Percentiles rank a stretch among this genome's conserved stretches.
Conservation (phyloP, 257 asterid genomes). For the Forsythia suspensa region DNA sequence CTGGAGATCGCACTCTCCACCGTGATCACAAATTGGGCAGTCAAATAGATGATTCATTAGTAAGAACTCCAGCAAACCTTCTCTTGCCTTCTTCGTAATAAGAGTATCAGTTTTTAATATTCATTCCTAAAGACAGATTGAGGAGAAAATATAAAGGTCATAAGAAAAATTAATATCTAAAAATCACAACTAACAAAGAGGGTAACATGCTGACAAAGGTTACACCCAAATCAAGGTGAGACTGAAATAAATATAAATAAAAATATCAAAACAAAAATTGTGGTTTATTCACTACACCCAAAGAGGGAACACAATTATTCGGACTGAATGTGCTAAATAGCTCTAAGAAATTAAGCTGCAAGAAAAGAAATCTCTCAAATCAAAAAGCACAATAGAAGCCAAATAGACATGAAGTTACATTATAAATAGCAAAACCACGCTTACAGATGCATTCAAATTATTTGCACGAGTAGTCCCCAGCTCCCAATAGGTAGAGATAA, state of each 20-base stretch:
- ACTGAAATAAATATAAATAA: not conserved
- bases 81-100: slow-evolving; percentile 92
- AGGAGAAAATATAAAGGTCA: slow-evolving; percentile 10
- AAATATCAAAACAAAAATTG: too few relatives aligned
- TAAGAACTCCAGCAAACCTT: slow-evolving; percentile 96
- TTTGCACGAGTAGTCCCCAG: not conserved
- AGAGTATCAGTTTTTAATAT: slow-evolving; percentile 92
- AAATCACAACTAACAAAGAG: not conserved
- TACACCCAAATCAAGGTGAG: too few relatives aligned
- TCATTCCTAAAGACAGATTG: slow-evolving; percentile 66
- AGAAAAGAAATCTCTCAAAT: not conserved
- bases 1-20: slow-evolving; percentile 98
- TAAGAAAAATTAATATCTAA: not conserved
- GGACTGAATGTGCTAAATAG: not conserved
- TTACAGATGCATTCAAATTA: not conserved
- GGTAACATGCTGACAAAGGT: not conserved
- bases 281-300: not conserved
- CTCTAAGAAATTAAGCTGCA: not conserved
- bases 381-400: not conserved
- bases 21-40: slow-evolving; percentile 98
- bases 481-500: too few relatives aligned
- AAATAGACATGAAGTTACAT: not conserved
- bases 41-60: slow-evolving; percentile 95
- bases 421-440: not conserved
- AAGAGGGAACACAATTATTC: not conserved